Percentiles rank a stretch among this genome's conserved stretches.
Conservation (phyloP, 2,329 filamentous ascomycete genomes). For the Sclerotinia spermophila region DNA sequence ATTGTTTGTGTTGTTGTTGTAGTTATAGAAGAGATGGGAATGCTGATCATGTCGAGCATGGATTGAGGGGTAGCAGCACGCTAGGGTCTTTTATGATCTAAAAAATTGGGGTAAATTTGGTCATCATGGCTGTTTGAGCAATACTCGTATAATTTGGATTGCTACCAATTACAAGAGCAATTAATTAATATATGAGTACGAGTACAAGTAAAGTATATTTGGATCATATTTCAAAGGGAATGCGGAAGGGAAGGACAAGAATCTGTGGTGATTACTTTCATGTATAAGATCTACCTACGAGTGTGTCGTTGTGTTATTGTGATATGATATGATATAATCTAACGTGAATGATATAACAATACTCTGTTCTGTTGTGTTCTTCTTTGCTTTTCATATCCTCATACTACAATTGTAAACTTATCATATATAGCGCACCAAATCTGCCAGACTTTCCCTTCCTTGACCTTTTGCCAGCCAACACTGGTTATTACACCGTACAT, state of each 20-base stretch:
- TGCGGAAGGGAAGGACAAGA: neutral
- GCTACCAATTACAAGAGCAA: neutral
- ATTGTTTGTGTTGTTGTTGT: neutral
- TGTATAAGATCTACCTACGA: neutral
- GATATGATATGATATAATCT: no score
- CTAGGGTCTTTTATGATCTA: neutral
- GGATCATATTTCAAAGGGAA: neutral
- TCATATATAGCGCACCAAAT: neutral
- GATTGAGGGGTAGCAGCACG: slow-evolving; percentile 7
- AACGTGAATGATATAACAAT: no score
- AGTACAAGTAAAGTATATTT: no score
- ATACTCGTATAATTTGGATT: neutral
- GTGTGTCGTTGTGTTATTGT: no score
- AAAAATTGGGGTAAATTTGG: neutral
- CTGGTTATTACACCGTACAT: no score
- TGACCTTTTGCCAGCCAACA: neutral
- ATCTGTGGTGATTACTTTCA: neutral
- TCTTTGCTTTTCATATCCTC: neutral
- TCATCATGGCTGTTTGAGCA: neutral
- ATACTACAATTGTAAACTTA: neutral
- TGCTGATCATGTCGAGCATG: neutral
- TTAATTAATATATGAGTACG: no score
- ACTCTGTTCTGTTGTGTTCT: neutral
- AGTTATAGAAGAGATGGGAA: neutral
- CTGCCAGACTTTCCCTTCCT: neutral